Evolutionary conservation across 192 early-diverging fungal species (phyloP).

Genomic region (Radiomyces spectabilis): DNA sequence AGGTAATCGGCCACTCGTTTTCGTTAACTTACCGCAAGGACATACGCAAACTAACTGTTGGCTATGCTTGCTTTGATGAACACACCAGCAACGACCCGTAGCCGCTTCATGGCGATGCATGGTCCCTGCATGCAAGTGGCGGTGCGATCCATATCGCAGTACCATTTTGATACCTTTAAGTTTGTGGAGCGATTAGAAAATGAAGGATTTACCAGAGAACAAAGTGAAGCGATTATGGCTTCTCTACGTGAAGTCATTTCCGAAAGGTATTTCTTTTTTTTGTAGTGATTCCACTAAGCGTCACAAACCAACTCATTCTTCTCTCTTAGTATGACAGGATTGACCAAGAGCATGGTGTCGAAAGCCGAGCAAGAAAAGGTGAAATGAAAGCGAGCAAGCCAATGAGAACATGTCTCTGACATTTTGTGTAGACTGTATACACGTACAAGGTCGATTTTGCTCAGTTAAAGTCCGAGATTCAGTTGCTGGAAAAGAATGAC

Average conservation of each 20-base stretch:
- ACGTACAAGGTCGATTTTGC: constrained; percentile 87
- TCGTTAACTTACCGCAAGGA: too few relatives aligned
- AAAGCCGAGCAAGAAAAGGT: constrained; percentile 78
- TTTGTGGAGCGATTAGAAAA: constrained; percentile 65
- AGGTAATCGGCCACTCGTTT: too few relatives aligned
- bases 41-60: too few relatives aligned
- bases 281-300: neutral
- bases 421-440: constrained; percentile 55
- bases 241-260: constrained; percentile 62
- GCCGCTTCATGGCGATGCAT: too few relatives aligned
- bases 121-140: too few relatives aligned
- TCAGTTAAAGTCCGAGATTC: constrained; percentile 80
- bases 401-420: neutral
- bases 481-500: constrained; percentile 87
- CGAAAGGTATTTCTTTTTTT: constrained; percentile 49
- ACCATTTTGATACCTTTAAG: constrained; percentile 78
- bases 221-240: constrained; percentile 71
- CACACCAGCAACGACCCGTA: too few relatives aligned
- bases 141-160: too few relatives aligned
- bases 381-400: neutral
- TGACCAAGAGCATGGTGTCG: constrained; percentile 62
- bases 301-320: neutral
- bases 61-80: too few relatives aligned
- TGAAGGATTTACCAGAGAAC: constrained; percentile 62
- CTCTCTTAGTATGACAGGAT: constrained; percentile 45